Percentiles rank a stretch among this genome's conserved stretches.
Evolutionary conservation across 2,329 filamentous ascomycete genomes (phyloP).

Genomic region (Massarina eburnea): DNA sequence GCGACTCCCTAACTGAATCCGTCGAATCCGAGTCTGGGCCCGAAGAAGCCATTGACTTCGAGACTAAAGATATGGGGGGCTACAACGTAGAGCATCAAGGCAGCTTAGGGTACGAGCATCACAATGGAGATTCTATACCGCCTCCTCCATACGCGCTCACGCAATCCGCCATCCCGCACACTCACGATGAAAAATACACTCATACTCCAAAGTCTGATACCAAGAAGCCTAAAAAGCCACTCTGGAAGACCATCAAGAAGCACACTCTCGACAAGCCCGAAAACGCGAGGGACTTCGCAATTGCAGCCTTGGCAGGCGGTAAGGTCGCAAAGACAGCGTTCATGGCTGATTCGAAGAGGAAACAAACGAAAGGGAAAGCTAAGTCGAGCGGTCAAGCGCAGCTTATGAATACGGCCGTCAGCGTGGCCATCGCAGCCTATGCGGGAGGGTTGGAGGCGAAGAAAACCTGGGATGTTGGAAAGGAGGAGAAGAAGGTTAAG

Average conservation of each 20-base stretch:
- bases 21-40: too few species aligned
- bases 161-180: too few species aligned
- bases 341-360: neutral
- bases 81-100: too few species aligned
- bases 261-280: constrained; percentile 22
- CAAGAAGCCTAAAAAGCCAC: constrained; percentile 10
- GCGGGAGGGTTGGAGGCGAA: neutral
- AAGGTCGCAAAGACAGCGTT: neutral
- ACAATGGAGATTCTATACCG: too few species aligned
- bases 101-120: too few species aligned
- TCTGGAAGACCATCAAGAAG: constrained; percentile 32
- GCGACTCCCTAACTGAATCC: too few species aligned
- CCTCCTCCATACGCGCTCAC: too few species aligned
- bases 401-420: neutral
- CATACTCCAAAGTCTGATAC: too few species aligned
- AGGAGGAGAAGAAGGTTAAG: neutral
- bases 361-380: neutral
- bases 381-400: neutral
- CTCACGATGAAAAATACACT: too few species aligned
- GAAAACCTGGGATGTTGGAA: neutral
- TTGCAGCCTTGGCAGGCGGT: neutral
- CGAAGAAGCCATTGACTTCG: too few species aligned
- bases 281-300: constrained; percentile 10
- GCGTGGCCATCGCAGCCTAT: neutral
- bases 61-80: too few species aligned